phyloP scores from a whole-genome alignment of 2,329 filamentous ascomycete genomes.

The Penicillium frequentans region DNA sequence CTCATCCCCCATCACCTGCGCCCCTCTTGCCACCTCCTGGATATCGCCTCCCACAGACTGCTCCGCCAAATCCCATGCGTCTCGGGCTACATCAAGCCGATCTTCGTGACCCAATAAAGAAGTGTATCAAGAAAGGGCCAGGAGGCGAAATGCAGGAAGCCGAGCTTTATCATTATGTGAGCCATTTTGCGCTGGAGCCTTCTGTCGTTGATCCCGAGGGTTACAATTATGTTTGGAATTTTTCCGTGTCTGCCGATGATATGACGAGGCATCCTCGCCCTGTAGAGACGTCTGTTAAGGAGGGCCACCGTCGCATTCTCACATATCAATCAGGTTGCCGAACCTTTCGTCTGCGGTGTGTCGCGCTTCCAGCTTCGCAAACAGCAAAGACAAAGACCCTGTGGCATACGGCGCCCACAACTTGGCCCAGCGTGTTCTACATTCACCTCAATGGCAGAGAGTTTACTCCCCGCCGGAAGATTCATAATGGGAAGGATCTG shows the following conservation, averaged over 20 bases:
- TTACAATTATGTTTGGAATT: slow-evolving; percentile 33
- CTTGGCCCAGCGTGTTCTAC: slow-evolving; percentile 71
- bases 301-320: slow-evolving; percentile 14
- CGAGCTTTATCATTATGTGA: slow-evolving; percentile 39
- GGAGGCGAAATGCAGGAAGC: slow-evolving; percentile 20
- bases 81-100: slow-evolving; percentile 57
- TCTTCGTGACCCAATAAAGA: slow-evolving; percentile 54
- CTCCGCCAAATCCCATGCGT: slow-evolving; percentile 16
- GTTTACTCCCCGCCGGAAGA: slow-evolving; percentile 62
- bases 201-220: slow-evolving; percentile 26
- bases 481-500: slow-evolving; percentile 72
- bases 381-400: slow-evolving; percentile 43
- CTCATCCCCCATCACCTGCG: neutral
- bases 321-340: slow-evolving; percentile 53
- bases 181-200: slow-evolving; percentile 32
- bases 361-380: slow-evolving; percentile 42
- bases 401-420: slow-evolving; percentile 65
- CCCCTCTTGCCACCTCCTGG: slow-evolving; percentile 13
- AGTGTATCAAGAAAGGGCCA: slow-evolving; percentile 24
- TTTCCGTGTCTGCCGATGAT: slow-evolving; percentile 34
- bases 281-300: neutral
- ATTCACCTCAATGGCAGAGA: slow-evolving; percentile 65
- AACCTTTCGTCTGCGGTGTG: slow-evolving; percentile 69
- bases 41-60: slow-evolving; percentile 12
- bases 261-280: slow-evolving; percentile 34